These are phyloP conservation scores for Candida qinlingensis DNA, from an alignment of 805 yeast genomes.

Conservation along the genomic window DNA sequence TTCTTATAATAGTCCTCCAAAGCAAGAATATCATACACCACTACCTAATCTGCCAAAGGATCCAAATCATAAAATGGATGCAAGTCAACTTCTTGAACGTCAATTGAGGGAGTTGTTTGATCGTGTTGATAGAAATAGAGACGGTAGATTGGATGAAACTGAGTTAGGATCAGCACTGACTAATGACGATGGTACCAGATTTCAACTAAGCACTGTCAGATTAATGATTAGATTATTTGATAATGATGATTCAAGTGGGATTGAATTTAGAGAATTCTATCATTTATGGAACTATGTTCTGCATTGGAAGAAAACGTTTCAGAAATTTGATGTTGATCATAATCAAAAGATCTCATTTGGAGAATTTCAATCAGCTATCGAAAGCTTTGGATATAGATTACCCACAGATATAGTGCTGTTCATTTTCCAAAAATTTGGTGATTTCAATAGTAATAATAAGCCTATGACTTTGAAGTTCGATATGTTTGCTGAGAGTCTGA, in stretches of 20 bases:
- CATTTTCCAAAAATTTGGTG: slow-evolving; percentile 53
- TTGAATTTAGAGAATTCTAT: slow-evolving; percentile 56
- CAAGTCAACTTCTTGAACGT: slow-evolving; percentile 31
- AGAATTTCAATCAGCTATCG: slow-evolving; percentile 56
- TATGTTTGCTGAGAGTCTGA: slow-evolving; percentile 73
- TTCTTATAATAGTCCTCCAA: slow-evolving; percentile 3
- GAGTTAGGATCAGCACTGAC: slow-evolving; percentile 56
- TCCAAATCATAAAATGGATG: slow-evolving; percentile 7
- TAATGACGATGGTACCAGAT: slow-evolving; percentile 60
- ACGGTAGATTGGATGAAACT: slow-evolving; percentile 48
- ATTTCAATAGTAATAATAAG: slow-evolving; percentile 25
- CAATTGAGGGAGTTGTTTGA: slow-evolving; percentile 47
- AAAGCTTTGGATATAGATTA: slow-evolving; percentile 61
- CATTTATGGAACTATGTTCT: slow-evolving; percentile 63
- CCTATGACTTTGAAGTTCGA: slow-evolving; percentile 59
- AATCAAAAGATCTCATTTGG: slow-evolving; percentile 59
- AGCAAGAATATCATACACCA: not conserved
- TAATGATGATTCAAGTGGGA: slow-evolving; percentile 37
- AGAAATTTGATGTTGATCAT: slow-evolving; percentile 53
- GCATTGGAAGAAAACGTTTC: slow-evolving; percentile 61
- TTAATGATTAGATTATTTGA: slow-evolving; percentile 63
- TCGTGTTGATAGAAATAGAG: slow-evolving; percentile 47
- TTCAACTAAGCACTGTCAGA: slow-evolving; percentile 53
- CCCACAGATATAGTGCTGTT: slow-evolving; percentile 51
- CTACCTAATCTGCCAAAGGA: slow-evolving; percentile 5